Conservation (phyloP, 805 yeast genomes). For the Brettanomyces anomalus region DNA sequence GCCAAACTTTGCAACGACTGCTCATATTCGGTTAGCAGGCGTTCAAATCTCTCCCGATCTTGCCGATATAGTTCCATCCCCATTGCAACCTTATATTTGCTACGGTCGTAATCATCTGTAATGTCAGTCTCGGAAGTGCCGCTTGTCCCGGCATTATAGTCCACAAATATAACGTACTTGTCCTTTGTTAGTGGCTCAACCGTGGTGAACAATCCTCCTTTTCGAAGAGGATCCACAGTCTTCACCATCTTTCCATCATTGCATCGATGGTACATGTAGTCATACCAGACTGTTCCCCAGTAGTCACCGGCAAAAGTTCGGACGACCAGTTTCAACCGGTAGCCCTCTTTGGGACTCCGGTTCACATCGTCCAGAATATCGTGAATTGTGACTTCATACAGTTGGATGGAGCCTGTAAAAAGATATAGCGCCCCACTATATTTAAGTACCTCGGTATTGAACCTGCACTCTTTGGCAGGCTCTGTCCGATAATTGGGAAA, state of each 20-base stretch:
- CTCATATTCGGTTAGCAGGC: constrained; percentile 8
- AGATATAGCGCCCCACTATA: constrained; percentile 10
- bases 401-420: constrained; percentile 16
- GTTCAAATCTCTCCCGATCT: constrained; percentile 11
- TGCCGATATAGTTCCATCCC: constrained; percentile 21
- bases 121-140: constrained; percentile 2
- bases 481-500: neutral
- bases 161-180: constrained; percentile 16
- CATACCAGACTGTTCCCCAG: constrained; percentile 7
- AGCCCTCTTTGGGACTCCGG: constrained; percentile 6
- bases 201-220: constrained; percentile 10
- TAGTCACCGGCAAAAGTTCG: constrained; percentile 9
- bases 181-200: constrained; percentile 14
- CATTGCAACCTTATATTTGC: constrained; percentile 11
- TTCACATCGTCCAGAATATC: constrained; percentile 6
- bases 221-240: constrained; percentile 6
- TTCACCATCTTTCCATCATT: constrained; percentile 5
- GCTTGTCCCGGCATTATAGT: constrained; percentile 2
- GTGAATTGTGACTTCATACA: constrained; percentile 11
- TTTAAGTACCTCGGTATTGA: constrained; percentile 11
- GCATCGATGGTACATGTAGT: constrained; percentile 1
- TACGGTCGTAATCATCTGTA: neutral
- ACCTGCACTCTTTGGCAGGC: constrained; percentile 8
- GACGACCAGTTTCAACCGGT: constrained; percentile 10
- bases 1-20: constrained; percentile 1